phyloP scores from a whole-genome alignment of 192 early-diverging fungal species.

The Podila epicladia region DNA sequence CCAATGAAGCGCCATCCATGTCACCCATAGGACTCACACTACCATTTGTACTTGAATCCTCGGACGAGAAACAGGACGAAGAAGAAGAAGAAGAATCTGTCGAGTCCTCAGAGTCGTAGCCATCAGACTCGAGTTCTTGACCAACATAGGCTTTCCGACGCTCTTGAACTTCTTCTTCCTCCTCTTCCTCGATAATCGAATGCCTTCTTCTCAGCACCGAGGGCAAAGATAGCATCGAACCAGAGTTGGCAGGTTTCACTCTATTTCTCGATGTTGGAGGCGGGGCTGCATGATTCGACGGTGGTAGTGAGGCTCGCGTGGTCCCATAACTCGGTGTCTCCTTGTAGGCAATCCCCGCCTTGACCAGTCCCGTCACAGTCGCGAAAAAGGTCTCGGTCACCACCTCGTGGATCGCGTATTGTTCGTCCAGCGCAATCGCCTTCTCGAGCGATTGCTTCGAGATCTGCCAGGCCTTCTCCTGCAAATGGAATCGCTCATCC shows the following conservation, averaged over 20 bases:
- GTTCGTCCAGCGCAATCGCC: constrained; percentile 61
- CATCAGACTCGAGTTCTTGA: background rate
- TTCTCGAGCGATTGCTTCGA: constrained; percentile 55
- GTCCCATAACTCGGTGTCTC: constrained; percentile 53
- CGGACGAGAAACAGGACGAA: constrained; percentile 19
- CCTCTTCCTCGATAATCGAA: constrained; percentile 32
- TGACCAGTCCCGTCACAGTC: constrained; percentile 50
- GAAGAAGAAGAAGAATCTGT: constrained; percentile 15
- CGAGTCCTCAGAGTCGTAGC: background rate
- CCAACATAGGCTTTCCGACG: background rate
- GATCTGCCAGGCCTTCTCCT: constrained; percentile 58
- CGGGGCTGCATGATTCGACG: background rate
- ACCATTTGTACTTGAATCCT: background rate
- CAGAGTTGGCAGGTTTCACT: background rate
- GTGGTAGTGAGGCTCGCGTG: background rate
- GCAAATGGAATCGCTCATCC: constrained; percentile 58
- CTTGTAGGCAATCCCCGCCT: constrained; percentile 61
- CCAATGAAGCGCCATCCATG: background rate
- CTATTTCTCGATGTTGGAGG: background rate
- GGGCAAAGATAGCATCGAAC: background rate
- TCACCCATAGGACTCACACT: constrained; percentile 1
- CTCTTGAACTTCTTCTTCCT: constrained; percentile 1
- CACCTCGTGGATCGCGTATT: constrained; percentile 61
- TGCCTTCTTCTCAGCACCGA: constrained; percentile 5
- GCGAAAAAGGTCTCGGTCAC: constrained; percentile 56